phyloP scores from a whole-genome alignment of 2,329 filamentous ascomycete species.

The Exutisphaerella laricina region DNA sequence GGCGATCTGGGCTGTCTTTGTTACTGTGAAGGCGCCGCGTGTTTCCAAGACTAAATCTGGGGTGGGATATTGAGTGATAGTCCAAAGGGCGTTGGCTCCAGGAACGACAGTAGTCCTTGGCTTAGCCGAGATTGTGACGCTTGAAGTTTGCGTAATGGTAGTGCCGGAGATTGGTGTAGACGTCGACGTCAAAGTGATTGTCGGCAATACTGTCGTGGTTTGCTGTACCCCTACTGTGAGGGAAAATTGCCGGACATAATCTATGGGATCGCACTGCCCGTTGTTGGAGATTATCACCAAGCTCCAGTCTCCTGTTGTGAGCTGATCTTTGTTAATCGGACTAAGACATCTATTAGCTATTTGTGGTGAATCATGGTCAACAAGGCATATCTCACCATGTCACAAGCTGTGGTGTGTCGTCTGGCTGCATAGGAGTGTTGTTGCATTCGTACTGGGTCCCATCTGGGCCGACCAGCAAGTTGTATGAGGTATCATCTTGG shows the following conservation, averaged over 20 bases:
- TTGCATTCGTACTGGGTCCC: slow-evolving; percentile 35
- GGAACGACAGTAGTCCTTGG: slow-evolving; percentile 11
- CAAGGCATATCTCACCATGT: slow-evolving; percentile 32
- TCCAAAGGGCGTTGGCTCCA: slow-evolving; percentile 8
- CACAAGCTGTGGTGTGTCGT: slow-evolving; percentile 35
- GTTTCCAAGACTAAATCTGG: slow-evolving; percentile 17
- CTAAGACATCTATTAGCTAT: no score
- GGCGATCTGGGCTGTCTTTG: slow-evolving; percentile 12
- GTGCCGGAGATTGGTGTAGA: slow-evolving; percentile 22
- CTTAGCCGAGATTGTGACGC: slow-evolving; percentile 27
- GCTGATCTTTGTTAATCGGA: slow-evolving; percentile 39
- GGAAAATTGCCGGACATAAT: slow-evolving; percentile 40
- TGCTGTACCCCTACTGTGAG: slow-evolving; percentile 31
- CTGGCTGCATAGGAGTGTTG: slow-evolving; percentile 37
- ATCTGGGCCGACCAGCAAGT: slow-evolving; percentile 40
- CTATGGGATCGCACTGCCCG: slow-evolving; percentile 40
- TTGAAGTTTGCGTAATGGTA: slow-evolving; percentile 22
- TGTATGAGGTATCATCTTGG: slow-evolving; percentile 37
- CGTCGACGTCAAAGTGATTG: slow-evolving; percentile 15
- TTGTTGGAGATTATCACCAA: slow-evolving; percentile 42
- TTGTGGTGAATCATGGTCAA: no score
- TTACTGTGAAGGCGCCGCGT: slow-evolving; percentile 24
- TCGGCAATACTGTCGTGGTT: slow-evolving; percentile 11
- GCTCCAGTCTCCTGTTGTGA: slow-evolving; percentile 40
- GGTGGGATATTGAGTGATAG: slow-evolving; percentile 15